These are phyloP conservation scores for Colletotrichum chlorophyti DNA, from an alignment of 2,329 filamentous ascomycete species.

Conservation along the genomic window DNA sequence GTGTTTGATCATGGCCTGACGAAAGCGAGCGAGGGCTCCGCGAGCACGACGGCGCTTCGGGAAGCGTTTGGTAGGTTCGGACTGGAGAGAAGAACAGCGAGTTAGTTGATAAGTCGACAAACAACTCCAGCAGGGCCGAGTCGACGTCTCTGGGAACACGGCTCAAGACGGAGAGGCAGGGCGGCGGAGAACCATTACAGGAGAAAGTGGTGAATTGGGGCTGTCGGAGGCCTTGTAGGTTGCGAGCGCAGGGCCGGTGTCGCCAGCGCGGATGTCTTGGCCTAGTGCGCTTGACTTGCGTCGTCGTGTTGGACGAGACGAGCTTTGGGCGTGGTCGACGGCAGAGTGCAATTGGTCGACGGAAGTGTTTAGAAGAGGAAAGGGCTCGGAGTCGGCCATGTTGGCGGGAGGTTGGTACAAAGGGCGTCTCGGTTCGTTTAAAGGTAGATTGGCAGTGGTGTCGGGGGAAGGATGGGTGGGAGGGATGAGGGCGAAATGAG, in stretches of 20 bases:
- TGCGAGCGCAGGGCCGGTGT: conserved; percentile 62
- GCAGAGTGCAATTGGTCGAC: conserved; percentile 54
- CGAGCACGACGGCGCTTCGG: conserved; percentile 64
- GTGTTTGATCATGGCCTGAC: conserved; percentile 65
- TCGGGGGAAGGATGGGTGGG: not conserved
- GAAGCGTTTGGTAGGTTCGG: conserved; percentile 44
- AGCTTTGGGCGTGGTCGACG: conserved; percentile 38
- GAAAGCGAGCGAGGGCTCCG: conserved; percentile 52
- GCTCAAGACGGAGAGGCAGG: not conserved
- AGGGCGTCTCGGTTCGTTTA: conserved; percentile 20
- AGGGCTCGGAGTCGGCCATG: conserved; percentile 52
- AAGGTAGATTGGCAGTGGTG: not conserved
- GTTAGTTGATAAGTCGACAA: not conserved
- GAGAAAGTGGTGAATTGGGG: conserved; percentile 5
- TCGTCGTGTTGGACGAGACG: conserved; percentile 48
- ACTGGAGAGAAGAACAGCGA: not conserved
- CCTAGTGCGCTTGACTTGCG: conserved; percentile 64
- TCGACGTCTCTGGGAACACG: not conserved
- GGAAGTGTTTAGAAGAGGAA: conserved; percentile 59
- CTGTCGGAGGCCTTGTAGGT: conserved; percentile 42
- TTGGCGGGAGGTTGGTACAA: not conserved
- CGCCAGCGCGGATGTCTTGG: conserved; percentile 59
- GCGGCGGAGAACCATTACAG: not conserved
- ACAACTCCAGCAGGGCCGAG: not conserved
- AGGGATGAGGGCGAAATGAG: conserved; percentile 4